Evolutionary conservation across 345 rosid genomes (phyloP).

Genomic region (Mangifera indica): DNA sequence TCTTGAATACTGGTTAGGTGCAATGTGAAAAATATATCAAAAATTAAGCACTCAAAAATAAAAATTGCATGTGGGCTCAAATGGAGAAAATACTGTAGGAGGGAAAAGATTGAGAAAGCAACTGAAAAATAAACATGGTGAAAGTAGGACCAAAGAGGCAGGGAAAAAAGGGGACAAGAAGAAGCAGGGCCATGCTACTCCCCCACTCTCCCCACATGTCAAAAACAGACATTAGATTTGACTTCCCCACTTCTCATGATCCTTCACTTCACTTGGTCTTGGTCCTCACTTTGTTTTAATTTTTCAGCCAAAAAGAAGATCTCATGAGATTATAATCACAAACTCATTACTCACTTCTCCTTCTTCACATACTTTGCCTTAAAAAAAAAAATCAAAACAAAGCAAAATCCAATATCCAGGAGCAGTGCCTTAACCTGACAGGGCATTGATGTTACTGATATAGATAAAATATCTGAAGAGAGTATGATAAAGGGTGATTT

Average conservation of each 20-base stretch:
- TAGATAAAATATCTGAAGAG: not conserved
- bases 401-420: not conserved
- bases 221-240: conserved; percentile 24
- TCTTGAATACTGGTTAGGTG: no score
- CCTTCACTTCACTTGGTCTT: conserved; percentile 13
- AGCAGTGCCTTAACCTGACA: conserved; percentile 21
- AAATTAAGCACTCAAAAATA: no score
- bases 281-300: not conserved
- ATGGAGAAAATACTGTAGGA: not conserved
- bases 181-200: conserved; percentile 33
- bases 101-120: not conserved
- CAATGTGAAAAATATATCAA: no score
- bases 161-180: conserved; percentile 32
- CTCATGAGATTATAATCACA: conserved; percentile 13
- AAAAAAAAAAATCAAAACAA: not conserved
- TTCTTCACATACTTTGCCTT: not conserved
- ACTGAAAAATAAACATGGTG: not conserved
- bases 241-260: conserved; percentile 7
- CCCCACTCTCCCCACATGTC: conserved; percentile 30
- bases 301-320: conserved; percentile 10
- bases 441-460: conserved; percentile 4
- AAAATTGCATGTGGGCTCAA: no score
- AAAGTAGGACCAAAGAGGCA: conserved; percentile 28
- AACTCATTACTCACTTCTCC: conserved; percentile 5
- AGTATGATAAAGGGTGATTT: not conserved